These are phyloP conservation scores for Diaporthe citrichinensis DNA, from an alignment of 2,329 filamentous ascomycete species.

Conservation along the genomic window DNA sequence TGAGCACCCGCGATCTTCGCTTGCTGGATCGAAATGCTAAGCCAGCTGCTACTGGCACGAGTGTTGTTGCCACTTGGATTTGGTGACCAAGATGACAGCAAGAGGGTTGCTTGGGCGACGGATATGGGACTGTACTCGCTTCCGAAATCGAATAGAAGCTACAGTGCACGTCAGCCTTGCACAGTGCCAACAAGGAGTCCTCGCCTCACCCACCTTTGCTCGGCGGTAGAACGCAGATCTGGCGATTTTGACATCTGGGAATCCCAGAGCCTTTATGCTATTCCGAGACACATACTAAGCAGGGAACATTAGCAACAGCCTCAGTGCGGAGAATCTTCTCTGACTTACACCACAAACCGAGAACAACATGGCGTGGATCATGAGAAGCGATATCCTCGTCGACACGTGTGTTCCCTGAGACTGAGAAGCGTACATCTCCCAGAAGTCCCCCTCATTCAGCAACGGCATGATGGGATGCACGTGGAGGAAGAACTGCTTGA, in stretches of 20 bases:
- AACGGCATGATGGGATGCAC: constrained; percentile 61
- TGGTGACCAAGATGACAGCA: constrained; percentile 60
- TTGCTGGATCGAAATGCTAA: constrained; percentile 64
- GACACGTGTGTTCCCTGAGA: constrained; percentile 42
- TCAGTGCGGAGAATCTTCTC: not conserved
- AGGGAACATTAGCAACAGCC: not conserved
- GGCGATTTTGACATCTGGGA: constrained; percentile 58
- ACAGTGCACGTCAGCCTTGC: not conserved
- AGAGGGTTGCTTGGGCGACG: constrained; percentile 57
- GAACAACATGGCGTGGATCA: constrained; percentile 62
- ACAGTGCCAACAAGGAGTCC: no score
- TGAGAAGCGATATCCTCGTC: constrained; percentile 58
- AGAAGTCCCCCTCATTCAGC: constrained; percentile 62
- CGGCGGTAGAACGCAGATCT: constrained; percentile 60
- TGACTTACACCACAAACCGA: constrained; percentile 56
- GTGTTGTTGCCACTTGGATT: constrained; percentile 44
- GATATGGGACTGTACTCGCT: constrained; percentile 58
- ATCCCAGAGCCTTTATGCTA: constrained; percentile 58
- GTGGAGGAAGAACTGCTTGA: constrained; percentile 63
- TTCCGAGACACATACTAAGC: constrained; percentile 56
- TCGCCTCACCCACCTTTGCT: constrained; percentile 55
- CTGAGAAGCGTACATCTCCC: constrained; percentile 58
- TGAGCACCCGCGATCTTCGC: constrained; percentile 62
- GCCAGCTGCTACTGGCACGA: constrained; percentile 58
- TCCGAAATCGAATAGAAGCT: constrained; percentile 61